phyloP scores from a whole-genome alignment of 345 rosid genomes.

The Carallia brachiata region DNA sequence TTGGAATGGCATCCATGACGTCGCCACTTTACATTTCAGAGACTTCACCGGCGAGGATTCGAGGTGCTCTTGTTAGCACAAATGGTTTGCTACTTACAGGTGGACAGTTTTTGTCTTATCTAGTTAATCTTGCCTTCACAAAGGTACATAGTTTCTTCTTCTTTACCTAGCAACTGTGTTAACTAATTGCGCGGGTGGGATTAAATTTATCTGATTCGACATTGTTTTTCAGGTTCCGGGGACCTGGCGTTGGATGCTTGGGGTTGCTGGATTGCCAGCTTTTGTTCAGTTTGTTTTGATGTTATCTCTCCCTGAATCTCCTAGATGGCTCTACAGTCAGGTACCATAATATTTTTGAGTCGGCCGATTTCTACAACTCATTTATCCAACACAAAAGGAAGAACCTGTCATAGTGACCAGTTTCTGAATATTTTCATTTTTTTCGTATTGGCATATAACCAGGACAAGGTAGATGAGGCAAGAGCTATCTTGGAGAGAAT shows the following conservation, averaged over 20 bases:
- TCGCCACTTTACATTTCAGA: slow-evolving; percentile 88
- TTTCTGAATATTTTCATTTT: neutral
- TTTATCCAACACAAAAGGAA: too few species aligned
- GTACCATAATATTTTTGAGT: slow-evolving; percentile 12
- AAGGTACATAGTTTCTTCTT: slow-evolving; percentile 27
- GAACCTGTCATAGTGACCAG: neutral
- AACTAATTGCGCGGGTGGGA: neutral
- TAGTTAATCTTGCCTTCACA: slow-evolving; percentile 74
- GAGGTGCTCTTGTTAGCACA: slow-evolving; percentile 85
- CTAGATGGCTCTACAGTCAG: slow-evolving; percentile 72
- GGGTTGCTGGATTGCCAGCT: slow-evolving; percentile 68
- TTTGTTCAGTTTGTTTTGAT: slow-evolving; percentile 60
- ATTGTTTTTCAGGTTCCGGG: slow-evolving; percentile 31
- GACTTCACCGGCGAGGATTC: slow-evolving; percentile 77
- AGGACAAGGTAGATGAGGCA: slow-evolving; percentile 53
- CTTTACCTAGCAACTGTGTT: neutral
- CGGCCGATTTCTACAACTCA: too few species aligned
- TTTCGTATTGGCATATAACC: neutral
- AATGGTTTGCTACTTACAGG: slow-evolving; percentile 78
- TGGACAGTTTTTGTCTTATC: slow-evolving; percentile 85
- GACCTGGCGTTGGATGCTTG: slow-evolving; percentile 96
- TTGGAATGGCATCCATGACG: slow-evolving; percentile 98
- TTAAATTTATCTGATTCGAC: neutral
- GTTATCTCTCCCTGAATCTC: slow-evolving; percentile 79
- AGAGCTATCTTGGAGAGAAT: slow-evolving; percentile 58